Conservation (phyloP, 345 rosid genomes). For the Schrenkiella parvula region DNA sequence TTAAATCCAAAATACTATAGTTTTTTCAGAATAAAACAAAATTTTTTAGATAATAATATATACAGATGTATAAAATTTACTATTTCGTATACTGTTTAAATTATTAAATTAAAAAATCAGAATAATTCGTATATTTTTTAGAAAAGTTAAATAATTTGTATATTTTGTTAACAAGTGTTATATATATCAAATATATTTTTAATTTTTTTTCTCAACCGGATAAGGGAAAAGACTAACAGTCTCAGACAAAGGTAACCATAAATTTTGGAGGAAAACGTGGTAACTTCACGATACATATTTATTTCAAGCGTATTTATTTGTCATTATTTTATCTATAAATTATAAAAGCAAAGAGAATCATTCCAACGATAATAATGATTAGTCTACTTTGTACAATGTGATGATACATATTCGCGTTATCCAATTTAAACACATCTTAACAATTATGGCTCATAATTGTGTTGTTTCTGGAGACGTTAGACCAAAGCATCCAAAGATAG, state of each 20-base stretch:
- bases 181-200: too few relatives aligned
- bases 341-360: conserved; percentile 23
- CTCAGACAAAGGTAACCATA: conserved; percentile 9
- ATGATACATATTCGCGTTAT: conserved; percentile 16
- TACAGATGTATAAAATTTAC: too few relatives aligned
- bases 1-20: too few relatives aligned
- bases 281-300: conserved; percentile 8
- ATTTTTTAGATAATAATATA: too few relatives aligned
- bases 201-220: too few relatives aligned
- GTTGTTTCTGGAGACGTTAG: conserved; percentile 15
- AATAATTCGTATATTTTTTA: too few relatives aligned
- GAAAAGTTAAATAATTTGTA: too few relatives aligned
- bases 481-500: conserved; percentile 26
- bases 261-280: conserved; percentile 20
- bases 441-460: conserved; percentile 6
- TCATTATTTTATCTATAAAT: background rate
- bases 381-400: conserved; percentile 14
- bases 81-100: too few relatives aligned
- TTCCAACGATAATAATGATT: conserved; percentile 22
- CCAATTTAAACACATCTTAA: conserved; percentile 5
- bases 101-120: too few relatives aligned
- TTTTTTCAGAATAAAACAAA: too few relatives aligned
- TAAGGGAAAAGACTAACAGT: background rate
- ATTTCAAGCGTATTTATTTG: background rate
- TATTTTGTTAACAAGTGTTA: too few relatives aligned